Evolutionary conservation across 129 eudicot species (phyloP).

Genomic region (Centella asiatica): DNA sequence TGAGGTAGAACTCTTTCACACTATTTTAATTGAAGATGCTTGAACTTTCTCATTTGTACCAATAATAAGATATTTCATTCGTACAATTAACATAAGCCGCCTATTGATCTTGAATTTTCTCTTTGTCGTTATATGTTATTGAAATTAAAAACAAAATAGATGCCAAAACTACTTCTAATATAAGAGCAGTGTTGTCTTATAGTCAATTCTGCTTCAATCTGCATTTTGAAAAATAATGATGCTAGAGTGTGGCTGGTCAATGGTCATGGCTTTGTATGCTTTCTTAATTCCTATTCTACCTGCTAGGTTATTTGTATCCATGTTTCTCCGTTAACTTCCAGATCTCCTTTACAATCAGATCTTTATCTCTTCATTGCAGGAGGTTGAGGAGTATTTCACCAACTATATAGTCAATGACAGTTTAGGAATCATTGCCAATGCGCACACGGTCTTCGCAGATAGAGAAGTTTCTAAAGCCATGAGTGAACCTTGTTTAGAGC

Average conservation of each 20-base stretch:
- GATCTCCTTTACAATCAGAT: background rate
- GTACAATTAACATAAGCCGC: background rate
- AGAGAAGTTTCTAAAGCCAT: conserved; percentile 24
- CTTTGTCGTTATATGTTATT: too few relatives aligned
- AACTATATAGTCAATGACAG: conserved; percentile 59
- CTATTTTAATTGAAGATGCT: background rate
- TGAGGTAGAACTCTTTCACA: conserved; percentile 30
- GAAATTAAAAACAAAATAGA: too few relatives aligned
- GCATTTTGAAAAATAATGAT: too few relatives aligned
- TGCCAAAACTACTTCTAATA: too few relatives aligned
- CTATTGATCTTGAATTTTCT: too few relatives aligned
- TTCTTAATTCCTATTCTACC: too few relatives aligned
- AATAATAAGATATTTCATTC: background rate
- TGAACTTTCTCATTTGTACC: background rate
- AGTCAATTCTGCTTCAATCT: too few relatives aligned
- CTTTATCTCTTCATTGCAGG: conserved; percentile 27
- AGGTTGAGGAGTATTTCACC: conserved; percentile 48
- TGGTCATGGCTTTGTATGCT: too few relatives aligned
- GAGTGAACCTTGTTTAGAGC: conserved; percentile 41
- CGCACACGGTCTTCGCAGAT: conserved; percentile 59
- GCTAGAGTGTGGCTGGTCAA: too few relatives aligned
- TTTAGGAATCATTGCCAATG: conserved; percentile 56
- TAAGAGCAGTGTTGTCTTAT: too few relatives aligned
- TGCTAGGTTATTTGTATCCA: too few relatives aligned
- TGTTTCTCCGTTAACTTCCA: too few relatives aligned